phyloP scores from a whole-genome alignment of 73 alveolate genomes.

The Paraurostyla sp. region DNA sequence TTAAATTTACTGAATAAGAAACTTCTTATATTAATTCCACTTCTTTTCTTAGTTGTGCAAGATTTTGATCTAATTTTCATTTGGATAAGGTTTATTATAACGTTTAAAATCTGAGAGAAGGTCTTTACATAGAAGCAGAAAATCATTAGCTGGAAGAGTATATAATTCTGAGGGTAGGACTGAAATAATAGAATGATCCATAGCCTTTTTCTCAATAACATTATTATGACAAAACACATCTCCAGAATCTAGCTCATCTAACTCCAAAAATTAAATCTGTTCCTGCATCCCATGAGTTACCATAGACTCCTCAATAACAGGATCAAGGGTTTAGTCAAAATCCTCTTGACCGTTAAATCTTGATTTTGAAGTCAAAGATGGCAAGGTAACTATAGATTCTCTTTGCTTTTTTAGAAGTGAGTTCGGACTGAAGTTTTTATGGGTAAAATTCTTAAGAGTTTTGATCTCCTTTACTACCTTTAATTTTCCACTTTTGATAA shows the following conservation, averaged over 20 bases:
- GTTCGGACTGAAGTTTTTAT: background rate
- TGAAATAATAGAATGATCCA: slow-evolving; percentile 47
- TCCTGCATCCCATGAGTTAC: background rate
- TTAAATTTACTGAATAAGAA: background rate
- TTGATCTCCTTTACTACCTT: slow-evolving; percentile 62
- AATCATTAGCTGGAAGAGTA: slow-evolving; percentile 43
- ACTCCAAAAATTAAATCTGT: slow-evolving; percentile 1
- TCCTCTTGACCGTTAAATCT: background rate
- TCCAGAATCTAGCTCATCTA: slow-evolving; percentile 49
- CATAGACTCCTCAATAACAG: slow-evolving; percentile 8
- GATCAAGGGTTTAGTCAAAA: background rate
- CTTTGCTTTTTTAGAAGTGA: background rate
- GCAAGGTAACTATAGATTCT: no score
- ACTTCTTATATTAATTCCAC: slow-evolving; percentile 34
- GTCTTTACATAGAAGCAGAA: slow-evolving; percentile 25
- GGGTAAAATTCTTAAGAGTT: background rate
- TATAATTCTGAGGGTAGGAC: slow-evolving; percentile 46
- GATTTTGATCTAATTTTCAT: background rate
- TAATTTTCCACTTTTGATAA: slow-evolving; percentile 55
- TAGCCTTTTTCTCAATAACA: slow-evolving; percentile 32
- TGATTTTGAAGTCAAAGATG: no score
- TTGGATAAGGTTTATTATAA: slow-evolving; percentile 48
- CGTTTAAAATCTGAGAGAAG: slow-evolving; percentile 9
- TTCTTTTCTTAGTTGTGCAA: slow-evolving; percentile 11
- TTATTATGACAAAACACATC: slow-evolving; percentile 51